Conservation (phyloP, 257 asterid genomes). For the Jaltomata sinuosa region DNA sequence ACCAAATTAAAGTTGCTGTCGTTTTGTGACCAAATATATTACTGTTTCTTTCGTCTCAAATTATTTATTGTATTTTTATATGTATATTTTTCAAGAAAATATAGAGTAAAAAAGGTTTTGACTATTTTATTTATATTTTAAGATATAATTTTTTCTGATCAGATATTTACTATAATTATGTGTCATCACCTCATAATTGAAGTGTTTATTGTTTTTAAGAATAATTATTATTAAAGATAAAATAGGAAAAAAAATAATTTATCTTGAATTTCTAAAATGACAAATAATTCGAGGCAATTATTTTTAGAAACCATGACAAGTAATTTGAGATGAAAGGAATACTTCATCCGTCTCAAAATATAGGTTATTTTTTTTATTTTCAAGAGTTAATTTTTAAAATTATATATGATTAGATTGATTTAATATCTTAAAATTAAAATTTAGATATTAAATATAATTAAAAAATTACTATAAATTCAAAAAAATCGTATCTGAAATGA, state of each 20-base stretch:
- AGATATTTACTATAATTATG: too few species aligned
- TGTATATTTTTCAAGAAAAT: neutral
- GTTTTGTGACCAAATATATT: neutral
- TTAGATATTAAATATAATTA: too few species aligned
- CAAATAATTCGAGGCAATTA: neutral
- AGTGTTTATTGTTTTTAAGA: too few species aligned
- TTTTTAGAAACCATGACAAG: rapidly evolving
- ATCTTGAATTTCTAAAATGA: too few species aligned
- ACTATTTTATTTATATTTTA: too few species aligned
- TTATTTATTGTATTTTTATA: neutral
- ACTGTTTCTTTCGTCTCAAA: neutral
- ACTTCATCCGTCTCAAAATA: rapidly evolving
- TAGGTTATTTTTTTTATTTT: neutral
- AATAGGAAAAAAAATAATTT: too few species aligned
- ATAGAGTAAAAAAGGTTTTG: neutral
- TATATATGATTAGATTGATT: neutral
- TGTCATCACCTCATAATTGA: too few species aligned
- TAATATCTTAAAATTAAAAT: too few species aligned
- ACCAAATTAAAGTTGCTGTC: conserved; percentile 9
- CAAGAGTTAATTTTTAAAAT: neutral
- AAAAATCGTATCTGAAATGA: too few species aligned
- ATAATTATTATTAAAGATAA: too few species aligned
- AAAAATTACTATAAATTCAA: too few species aligned
- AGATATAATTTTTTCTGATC: too few species aligned
- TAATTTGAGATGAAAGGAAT: neutral